phyloP scores from a whole-genome alignment of 148 eudicot species.

The Heliosperma pusillum region DNA sequence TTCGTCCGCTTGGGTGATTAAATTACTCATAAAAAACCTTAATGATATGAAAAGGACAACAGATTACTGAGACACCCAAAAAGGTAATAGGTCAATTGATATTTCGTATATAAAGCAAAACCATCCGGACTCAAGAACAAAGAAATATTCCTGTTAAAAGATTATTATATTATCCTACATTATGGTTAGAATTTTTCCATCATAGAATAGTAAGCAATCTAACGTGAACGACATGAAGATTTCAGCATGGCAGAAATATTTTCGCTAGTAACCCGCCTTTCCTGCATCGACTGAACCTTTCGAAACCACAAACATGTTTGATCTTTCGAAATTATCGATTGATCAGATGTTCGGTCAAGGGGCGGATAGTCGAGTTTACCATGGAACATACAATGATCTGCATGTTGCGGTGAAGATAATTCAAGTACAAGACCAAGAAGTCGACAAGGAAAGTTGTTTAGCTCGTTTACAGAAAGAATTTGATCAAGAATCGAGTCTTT shows the following conservation, averaged over 20 bases:
- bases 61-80: too few species aligned
- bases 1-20: too few species aligned
- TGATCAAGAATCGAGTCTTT: conserved; percentile 51
- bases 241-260: conserved; percentile 38
- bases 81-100: too few species aligned
- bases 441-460: conserved; percentile 33
- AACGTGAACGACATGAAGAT: conserved; percentile 26
- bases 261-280: too few species aligned
- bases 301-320: conserved; percentile 40
- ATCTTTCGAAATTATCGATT: conserved; percentile 55
- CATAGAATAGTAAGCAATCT: neutral
- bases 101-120: too few species aligned
- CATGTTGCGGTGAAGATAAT: conserved; percentile 71
- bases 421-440: conserved; percentile 56
- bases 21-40: too few species aligned
- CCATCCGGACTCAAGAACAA: neutral
- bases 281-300: conserved; percentile 44
- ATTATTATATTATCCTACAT: neutral
- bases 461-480: conserved; percentile 61
- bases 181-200: neutral
- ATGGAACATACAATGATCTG: conserved; percentile 59
- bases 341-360: conserved; percentile 69
- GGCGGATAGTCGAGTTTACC: conserved; percentile 63
- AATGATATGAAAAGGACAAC: too few species aligned
- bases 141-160: neutral